These are phyloP conservation scores for Datura wrightii DNA, from an alignment of 257 asterid species.

Conservation along the genomic window DNA sequence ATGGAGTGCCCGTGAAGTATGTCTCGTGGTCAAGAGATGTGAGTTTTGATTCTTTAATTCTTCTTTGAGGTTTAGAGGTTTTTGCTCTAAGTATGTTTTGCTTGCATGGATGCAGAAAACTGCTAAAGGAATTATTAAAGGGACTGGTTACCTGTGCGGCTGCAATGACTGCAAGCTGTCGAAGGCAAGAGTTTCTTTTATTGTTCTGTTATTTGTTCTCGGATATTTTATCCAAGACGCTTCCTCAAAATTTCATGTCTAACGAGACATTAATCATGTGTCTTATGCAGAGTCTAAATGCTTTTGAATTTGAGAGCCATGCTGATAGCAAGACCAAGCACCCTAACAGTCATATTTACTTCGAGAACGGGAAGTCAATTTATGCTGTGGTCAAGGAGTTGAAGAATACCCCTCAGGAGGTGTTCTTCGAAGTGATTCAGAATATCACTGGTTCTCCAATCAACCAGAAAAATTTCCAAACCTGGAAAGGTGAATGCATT, in stretches of 20 bases:
- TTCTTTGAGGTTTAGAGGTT: not conserved
- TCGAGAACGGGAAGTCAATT: no score
- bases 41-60: constrained; percentile 32
- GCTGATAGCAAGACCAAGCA: no score
- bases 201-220: not conserved
- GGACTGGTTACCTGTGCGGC: constrained; percentile 73
- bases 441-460: constrained; percentile 62
- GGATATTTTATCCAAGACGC: not conserved
- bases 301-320: no score
- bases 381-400: no score
- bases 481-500: constrained; percentile 71
- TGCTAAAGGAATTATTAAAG: constrained; percentile 71
- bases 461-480: constrained; percentile 60
- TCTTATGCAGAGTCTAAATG: constrained; percentile 44
- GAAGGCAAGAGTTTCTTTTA: constrained; percentile 49
- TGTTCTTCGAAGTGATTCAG: constrained; percentile 63
- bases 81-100: not conserved
- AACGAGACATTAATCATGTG: not conserved
- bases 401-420: constrained; percentile 65
- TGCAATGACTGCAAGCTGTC: constrained; percentile 73
- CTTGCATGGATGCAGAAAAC: constrained; percentile 58
- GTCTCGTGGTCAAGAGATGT: constrained; percentile 96
- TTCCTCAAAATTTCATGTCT: not conserved
- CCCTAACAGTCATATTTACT: no score
- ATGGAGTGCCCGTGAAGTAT: constrained; percentile 90